Base-by-base conservation (phyloP, 768 basidiomycete species). In the Tulasnella sp. region DNA sequence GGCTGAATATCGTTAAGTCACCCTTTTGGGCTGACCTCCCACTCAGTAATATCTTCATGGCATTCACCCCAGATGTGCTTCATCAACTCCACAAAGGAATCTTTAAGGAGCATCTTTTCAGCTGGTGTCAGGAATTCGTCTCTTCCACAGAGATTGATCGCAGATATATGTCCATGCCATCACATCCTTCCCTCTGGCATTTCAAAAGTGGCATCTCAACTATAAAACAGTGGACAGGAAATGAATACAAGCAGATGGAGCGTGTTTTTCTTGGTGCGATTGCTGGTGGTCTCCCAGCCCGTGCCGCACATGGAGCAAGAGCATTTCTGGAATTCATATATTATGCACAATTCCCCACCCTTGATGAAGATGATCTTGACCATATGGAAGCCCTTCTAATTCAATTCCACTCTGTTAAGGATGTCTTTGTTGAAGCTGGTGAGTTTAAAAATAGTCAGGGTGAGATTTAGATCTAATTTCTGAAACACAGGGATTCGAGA, bases 21-120 rank as follows among this genome's bases (percentile, higher is more conserved):
- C 89, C 88, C 20, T 89, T 89, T 81, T 89, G 89, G 89, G 69
- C 60, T 0, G 82, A 87, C 50, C 81, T 89, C 14, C 88, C 88
- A 0, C 86, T 85, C 80, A 75, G 83, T 54, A 81, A 90, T 81
- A 89, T 90, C 48, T 88, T 87, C 81, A 0, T 46, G 0, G 84
- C 81, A 28, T 81, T 90, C 44, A 87, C 86, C 0, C 86, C 87
- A 24, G 84, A 89, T 84, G 60, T 89, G 31, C 86, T 89, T 18
- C 89, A 90, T 80, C 72, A 73, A 20, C 24, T 73, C 1, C 72
- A 73, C 42, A 73, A 73, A 14, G 72, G 72, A 24, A 42, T 73
- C 2, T 73, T 73, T 31, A 73, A 73, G 72, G 87, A 89, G 74
- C 88, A 89, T 72, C 75, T 88, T 5, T 84, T 86, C 1, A 84